Base-by-base conservation (phyloP, 305 asterid species). In the Striga hermonthica region DNA sequence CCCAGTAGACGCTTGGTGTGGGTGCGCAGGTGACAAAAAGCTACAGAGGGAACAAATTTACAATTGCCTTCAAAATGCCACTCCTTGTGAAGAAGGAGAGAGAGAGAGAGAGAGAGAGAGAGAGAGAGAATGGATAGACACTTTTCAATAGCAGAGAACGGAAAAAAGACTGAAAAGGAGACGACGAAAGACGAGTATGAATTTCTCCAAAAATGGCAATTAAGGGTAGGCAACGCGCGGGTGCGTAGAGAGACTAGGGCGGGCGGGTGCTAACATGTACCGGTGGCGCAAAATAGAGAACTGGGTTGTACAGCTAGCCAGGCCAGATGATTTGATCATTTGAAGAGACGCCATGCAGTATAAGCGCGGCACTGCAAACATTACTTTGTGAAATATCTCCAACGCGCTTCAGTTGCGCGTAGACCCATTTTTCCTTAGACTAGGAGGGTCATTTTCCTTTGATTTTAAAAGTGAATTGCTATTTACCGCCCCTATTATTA, bases 141-240 rank as follows among this genome's bases (percentile, higher is more conserved):
- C 65, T 44, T 5, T 36, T 10, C 31, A 22, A 22, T 22, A 22
- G 31, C 31, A 22, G 31, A 22, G 31, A 7, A 22, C 5, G 35
- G 53, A 56, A 47, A 16, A 39, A 1, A 1, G 52, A 6, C 31
- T 3, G 34, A 12, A 3, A 15, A 4, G 0, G 9, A 7, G 37
- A 52, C 16, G 57, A 49, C 9, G 0, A 54, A 12, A 54, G 6
- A 7, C 4, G 53, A 31, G 40, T 39, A 4, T 14, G 14, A 52
- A 47, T 43, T 65, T 57, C n/a, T 14, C 58, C 54, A 43, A 0
- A 38, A 65, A 34, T 54, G 44, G 72, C 41, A 34, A 54, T 41
- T 22, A 8, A 4, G 52, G 76, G 68, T 72, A 72, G 3, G 58
- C 22, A 66, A 71, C 68, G 74, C 68, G 12, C 8, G 62, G 28